Evolutionary conservation across 23 red algal genomes (phyloP), one percentile per base, ranked within the genome.

Genomic region (Gracilaria vermiculophylla): DNA sequence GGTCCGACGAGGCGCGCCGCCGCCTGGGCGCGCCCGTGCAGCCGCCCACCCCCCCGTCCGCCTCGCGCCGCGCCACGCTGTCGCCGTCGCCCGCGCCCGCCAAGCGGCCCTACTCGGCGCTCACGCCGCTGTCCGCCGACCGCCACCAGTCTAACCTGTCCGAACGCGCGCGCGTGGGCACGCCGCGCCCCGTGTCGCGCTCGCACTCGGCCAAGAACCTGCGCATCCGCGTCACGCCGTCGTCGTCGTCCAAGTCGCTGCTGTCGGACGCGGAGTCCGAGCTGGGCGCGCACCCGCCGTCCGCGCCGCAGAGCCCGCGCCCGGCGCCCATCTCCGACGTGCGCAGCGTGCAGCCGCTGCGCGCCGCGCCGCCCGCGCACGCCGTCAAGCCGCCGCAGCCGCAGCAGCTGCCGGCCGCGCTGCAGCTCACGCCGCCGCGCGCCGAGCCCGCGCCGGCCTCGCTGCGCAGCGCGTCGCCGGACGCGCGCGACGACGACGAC

Each of bases 141-240:
- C 81, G 58, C 43, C 61, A 69, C 57, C 81, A 69, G 23, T 49
- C 43, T 40, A 85, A 85, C 44, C 78, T 82, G 5, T 82, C 78
- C 78, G 78, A 82, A 44, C 78, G 78, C 44, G 78, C 56, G 42
- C 78, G 78, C 56, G 4, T 16, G 41, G 20, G 55, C 25, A 60
- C 55, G n/a, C 9, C 58, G 29, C 58, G 43, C 28, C 67, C 65
- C 69, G 84, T 88, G 50, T 40, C 48, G 7, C 69, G 84, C 34
- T 88, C 84, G n/a, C 67, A 88, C 84, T 88, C 84, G 21, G 84
- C 84, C 4, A 88, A 88, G 54, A 88, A 88, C 53, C 56, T 88
- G 33, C 66, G 84, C 53, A 88, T 88, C 29, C 49, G 84, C 23
- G 58, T 88, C 55, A 88, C 84, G 39, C 84, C 84, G 11, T 77